Conservation (phyloP, 768 basidiomycete species). For the Imleria badia region DNA sequence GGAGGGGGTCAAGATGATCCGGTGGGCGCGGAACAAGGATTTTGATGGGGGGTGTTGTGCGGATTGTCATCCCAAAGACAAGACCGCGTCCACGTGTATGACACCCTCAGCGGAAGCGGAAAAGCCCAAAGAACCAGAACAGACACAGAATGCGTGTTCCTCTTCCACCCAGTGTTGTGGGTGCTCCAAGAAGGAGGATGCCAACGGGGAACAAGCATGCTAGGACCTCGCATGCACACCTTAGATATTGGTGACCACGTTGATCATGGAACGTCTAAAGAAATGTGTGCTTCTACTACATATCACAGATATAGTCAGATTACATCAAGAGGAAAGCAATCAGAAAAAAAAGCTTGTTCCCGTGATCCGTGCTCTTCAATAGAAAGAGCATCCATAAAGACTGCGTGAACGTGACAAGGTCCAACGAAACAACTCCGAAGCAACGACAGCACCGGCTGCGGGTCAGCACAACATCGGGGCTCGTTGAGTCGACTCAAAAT, state of each 20-base stretch:
- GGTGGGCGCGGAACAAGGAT: slow-evolving; percentile 8
- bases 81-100: not conserved
- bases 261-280: not conserved
- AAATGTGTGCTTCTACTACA: slow-evolving; percentile 6
- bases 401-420: not conserved
- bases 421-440: not conserved
- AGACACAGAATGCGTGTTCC: not conserved
- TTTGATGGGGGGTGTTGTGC: slow-evolving; percentile 41
- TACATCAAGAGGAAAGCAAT: slow-evolving; percentile 5
- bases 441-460: not conserved
- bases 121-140: not conserved
- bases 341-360: not conserved
- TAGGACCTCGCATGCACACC: not conserved
- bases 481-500: not conserved
- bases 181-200: not conserved
- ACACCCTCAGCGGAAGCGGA: not conserved
- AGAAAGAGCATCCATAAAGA: slow-evolving; percentile 1
- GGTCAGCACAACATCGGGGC: not conserved
- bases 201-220: not conserved
- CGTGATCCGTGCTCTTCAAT: slow-evolving; percentile 1
- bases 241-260: not conserved
- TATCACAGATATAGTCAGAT: slow-evolving; percentile 9
- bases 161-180: not conserved
- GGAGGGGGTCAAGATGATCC: slow-evolving; percentile 33
- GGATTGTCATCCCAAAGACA: not conserved